Evolutionary conservation across 352 stramenopile species (phyloP), one percentile per base, ranked within the genome.

Genomic region (Globisporangium parvum): DNA sequence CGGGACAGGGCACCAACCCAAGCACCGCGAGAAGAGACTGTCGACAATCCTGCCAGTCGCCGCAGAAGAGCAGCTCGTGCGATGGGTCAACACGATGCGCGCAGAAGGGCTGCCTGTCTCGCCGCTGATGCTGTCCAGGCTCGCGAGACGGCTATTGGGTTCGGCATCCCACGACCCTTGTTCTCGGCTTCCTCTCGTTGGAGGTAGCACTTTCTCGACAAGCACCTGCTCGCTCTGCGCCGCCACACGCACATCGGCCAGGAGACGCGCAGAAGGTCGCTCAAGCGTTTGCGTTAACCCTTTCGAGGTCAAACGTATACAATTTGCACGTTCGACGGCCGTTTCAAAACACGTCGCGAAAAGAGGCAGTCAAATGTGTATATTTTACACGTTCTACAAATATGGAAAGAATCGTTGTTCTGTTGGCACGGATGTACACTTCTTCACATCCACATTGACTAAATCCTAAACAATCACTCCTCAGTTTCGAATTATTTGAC

Each of bases 21-120:
- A 21, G 12, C 41, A 46, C 41, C 11, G 41, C 8, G 41, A 46
- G 0, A 21, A 24, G 40, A 6, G 45, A 26, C 2, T 21, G 26
- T 41, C n/a, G 40, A 52, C 51, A 26, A 20, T 17, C 39, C 33
- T 48, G 15, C 47, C 23, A 35, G 15, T 33, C 14, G 28, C 18
- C 1, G 14, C 41, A 46, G 41, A 46, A 46, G 41, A 46, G 41
- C 41, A 46, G 41, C 41, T 46, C 41, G 41, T 45, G 40, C 40
- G 40, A 1, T 45, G 40, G 40, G 17, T 23, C 14, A 46, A 46
- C 41, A 17, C 41, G 14, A 46, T 46, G 17, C 41, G 41, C 41
- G 15, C 14, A 20, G 41, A 46, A n/a, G 41, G 14, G 1, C 41
- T 46, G 41, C 41, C 41, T 2, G 41, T 47, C 17, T 47, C 41